Evolutionary conservation across 257 asterid genomes (phyloP).

Genomic region (Vinca minor): DNA sequence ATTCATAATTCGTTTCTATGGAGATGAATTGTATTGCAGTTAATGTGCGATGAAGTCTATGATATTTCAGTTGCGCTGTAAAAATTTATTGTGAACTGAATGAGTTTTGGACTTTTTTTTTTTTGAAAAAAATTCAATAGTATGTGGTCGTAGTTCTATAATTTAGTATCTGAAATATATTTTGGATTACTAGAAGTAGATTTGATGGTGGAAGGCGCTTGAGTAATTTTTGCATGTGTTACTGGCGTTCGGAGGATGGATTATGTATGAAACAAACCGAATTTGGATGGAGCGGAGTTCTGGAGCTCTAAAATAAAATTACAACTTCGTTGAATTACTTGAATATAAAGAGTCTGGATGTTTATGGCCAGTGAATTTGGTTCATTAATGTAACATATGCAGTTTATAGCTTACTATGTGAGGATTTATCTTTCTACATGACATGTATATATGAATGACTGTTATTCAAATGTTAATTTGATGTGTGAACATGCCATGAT

Average conservation of each 20-base stretch:
- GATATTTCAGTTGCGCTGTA: constrained; percentile 2
- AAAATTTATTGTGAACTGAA: neutral
- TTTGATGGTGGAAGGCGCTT: neutral
- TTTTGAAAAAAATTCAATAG: neutral
- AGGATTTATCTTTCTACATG: neutral
- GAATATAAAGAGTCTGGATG: no score
- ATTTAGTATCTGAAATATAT: neutral
- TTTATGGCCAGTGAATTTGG: neutral
- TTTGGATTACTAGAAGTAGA: neutral
- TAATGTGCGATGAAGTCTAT: constrained; percentile 1
- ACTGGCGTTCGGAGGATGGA: neutral
- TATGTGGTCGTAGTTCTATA: neutral
- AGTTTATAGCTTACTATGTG: neutral
- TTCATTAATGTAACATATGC: neutral
- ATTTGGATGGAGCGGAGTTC: neutral
- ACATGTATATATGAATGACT: no score
- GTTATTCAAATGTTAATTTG: neutral
- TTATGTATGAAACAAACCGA: neutral
- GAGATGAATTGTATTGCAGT: neutral
- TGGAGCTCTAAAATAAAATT: no score
- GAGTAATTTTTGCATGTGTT: neutral
- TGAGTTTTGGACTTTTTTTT: no score
- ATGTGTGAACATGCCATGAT: neutral
- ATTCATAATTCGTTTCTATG: neutral
- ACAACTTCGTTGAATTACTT: neutral